Evolutionary conservation across 2,329 filamentous ascomycete genomes (phyloP).

Genomic region (Fusarium redolens): DNA sequence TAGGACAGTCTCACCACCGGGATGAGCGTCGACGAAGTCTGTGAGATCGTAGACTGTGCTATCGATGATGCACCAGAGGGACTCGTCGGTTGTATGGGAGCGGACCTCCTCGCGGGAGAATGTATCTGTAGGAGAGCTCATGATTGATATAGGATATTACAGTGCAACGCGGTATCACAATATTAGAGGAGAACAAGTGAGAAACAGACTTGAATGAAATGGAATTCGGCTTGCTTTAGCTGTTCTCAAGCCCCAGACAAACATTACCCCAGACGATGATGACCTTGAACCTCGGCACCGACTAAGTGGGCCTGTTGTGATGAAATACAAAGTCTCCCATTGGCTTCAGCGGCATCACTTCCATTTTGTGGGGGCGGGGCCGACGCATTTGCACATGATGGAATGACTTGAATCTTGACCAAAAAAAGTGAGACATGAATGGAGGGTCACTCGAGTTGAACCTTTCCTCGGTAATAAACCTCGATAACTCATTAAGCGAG

Average conservation of each 20-base stretch:
- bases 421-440: background rate
- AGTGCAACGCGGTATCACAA: background rate
- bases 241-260: constrained; percentile 6
- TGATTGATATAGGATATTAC: background rate
- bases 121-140: constrained; percentile 57
- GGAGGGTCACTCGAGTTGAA: constrained; percentile 30
- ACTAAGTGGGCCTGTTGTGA: constrained; percentile 29
- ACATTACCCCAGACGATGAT: constrained; percentile 23
- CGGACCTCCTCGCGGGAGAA: constrained; percentile 75
- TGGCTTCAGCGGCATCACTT: constrained; percentile 27
- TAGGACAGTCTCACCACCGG: constrained; percentile 83
- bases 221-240: background rate
- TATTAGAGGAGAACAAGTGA: background rate
- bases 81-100: constrained; percentile 79
- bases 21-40: constrained; percentile 87
- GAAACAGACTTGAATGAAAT: background rate
- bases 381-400: constrained; percentile 32
- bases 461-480: constrained; percentile 9
- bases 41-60: constrained; percentile 87
- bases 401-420: background rate
- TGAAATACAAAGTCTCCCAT: constrained; percentile 31
- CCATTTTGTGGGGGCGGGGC: constrained; percentile 40
- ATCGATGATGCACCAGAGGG: constrained; percentile 87
- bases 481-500: background rate
- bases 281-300: constrained; percentile 38